These are phyloP conservation scores for Rhizoclosmatium globosum DNA, from an alignment of 192 early-diverging fungal species.

Conservation along the genomic window DNA sequence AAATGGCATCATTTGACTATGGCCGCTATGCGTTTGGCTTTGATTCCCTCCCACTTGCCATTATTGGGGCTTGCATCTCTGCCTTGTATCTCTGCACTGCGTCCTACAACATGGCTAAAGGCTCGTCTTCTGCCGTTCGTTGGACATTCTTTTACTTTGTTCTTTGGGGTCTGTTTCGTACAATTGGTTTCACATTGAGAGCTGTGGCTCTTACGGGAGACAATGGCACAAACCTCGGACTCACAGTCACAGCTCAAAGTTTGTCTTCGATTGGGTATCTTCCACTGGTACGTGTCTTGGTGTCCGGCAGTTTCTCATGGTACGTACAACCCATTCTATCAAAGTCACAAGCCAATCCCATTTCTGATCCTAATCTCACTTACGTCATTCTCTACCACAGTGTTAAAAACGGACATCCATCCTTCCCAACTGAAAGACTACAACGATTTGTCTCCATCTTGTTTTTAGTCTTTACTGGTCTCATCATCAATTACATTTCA, in stretches of 20 bases:
- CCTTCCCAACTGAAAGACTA: not conserved
- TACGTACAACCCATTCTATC: not conserved
- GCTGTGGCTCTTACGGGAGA: not conserved
- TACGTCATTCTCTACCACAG: not conserved
- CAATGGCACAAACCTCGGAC: not conserved
- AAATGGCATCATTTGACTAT: not conserved
- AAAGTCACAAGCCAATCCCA: not conserved
- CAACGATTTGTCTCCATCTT: not conserved
- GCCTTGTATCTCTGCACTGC: not conserved
- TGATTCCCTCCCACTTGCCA: slow-evolving; percentile 1
- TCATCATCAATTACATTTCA: not conserved
- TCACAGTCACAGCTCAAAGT: not conserved
- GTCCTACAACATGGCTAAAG: not conserved
- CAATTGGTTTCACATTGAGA: slow-evolving; percentile 15
- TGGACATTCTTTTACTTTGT: not conserved
- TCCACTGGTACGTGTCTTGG: slow-evolving; percentile 1
- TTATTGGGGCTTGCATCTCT: not conserved
- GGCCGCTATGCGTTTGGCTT: not conserved
- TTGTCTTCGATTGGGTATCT: slow-evolving; percentile 11
- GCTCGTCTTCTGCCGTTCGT: not conserved
- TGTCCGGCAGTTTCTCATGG: not conserved
- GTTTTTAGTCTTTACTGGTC: not conserved
- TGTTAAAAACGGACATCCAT: not conserved
- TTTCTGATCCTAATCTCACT: not conserved
- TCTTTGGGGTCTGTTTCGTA: not conserved